Evolutionary conservation across 1,284 basidiomycete genomes (phyloP).

Genomic region (Pseudozyma thailandica): DNA sequence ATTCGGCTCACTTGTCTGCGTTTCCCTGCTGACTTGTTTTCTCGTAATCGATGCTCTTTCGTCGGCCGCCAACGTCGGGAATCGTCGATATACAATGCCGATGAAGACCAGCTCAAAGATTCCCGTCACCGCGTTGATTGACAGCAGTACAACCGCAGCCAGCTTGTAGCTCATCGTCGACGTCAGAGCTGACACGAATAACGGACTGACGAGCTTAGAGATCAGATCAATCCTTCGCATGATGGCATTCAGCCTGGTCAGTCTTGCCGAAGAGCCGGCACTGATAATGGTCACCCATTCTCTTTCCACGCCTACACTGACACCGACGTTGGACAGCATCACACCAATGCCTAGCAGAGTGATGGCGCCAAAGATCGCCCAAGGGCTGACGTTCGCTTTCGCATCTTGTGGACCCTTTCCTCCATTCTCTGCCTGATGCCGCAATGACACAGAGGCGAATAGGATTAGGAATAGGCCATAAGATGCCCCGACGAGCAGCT

Average conservation of each 20-base stretch:
- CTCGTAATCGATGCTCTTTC: slow-evolving; percentile 23
- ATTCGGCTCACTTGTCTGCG: background rate
- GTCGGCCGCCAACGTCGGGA: slow-evolving; percentile 40
- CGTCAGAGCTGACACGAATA: slow-evolving; percentile 74
- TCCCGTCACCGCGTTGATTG: slow-evolving; percentile 35
- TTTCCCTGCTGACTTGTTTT: slow-evolving; percentile 5
- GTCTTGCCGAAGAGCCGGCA: slow-evolving; percentile 30
- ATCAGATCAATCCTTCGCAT: slow-evolving; percentile 73
- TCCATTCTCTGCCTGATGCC: slow-evolving; percentile 43
- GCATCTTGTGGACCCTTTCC: slow-evolving; percentile 32
- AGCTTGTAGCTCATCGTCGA: slow-evolving; percentile 41
- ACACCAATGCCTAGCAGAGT: slow-evolving; percentile 68
- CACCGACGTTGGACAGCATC: slow-evolving; percentile 70
- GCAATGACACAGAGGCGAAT: slow-evolving; percentile 47
- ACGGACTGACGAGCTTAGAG: slow-evolving; percentile 73
- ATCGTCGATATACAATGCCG: slow-evolving; percentile 50
- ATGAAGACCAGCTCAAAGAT: slow-evolving; percentile 57
- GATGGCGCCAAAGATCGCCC: slow-evolving; percentile 70
- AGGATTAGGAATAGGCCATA: slow-evolving; percentile 70
- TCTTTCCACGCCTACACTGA: slow-evolving; percentile 73
- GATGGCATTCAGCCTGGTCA: slow-evolving; percentile 65
- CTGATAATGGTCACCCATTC: slow-evolving; percentile 73
- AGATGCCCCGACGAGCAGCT: slow-evolving; percentile 69
- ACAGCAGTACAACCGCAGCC: slow-evolving; percentile 49
- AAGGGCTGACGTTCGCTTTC: slow-evolving; percentile 30